phyloP scores from a whole-genome alignment of 129 eudicot species.

The Ambrosia trifida region DNA sequence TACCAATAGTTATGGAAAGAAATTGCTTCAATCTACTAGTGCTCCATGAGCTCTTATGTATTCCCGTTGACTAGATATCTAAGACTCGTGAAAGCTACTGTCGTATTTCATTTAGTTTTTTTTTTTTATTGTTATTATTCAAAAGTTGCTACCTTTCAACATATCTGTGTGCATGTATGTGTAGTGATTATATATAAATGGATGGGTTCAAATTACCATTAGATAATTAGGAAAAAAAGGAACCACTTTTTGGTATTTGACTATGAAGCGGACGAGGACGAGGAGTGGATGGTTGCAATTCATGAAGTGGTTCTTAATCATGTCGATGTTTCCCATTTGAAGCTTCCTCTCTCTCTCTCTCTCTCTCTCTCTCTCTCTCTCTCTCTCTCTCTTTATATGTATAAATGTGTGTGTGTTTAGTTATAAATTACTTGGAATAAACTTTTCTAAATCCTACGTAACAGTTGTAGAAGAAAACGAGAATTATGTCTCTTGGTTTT shows the following conservation, averaged over 20 bases:
- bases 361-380: no score
- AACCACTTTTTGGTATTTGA: background rate
- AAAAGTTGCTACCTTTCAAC: background rate
- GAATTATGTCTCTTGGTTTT: background rate
- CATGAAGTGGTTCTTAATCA: background rate
- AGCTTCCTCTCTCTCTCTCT: background rate
- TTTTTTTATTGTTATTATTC: background rate
- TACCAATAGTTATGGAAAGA: background rate
- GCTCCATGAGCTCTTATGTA: background rate
- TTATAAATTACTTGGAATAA: background rate
- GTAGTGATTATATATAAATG: background rate
- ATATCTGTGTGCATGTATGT: background rate
- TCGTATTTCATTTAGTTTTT: background rate
- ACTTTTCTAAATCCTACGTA: background rate
- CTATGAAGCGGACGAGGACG: background rate
- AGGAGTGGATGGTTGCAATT: background rate
- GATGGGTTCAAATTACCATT: background rate
- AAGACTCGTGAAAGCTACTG: background rate
- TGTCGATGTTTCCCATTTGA: background rate
- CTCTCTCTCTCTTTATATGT: background rate
- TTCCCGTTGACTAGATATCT: background rate
- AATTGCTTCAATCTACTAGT: background rate
- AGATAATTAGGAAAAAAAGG: background rate
- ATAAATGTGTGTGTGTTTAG: background rate
- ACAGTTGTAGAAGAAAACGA: background rate